Evolutionary conservation across 139 green algal genomes (phyloP), one percentile per base, ranked within the genome.

Genomic region (Tetraselmis chui): DNA sequence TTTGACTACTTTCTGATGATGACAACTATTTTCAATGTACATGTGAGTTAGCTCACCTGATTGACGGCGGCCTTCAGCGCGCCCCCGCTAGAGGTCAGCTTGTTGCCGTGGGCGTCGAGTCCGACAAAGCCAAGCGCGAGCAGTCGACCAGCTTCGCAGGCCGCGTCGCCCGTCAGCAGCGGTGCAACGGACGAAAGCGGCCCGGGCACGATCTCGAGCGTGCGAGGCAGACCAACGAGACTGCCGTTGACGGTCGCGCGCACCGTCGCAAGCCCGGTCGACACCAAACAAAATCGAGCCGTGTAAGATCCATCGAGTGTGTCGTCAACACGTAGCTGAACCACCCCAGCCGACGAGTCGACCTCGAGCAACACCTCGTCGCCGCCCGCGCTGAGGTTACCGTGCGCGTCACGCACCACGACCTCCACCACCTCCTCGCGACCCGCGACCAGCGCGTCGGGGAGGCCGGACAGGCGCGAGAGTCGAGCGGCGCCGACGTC

Each of bases 241-340:
- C 82, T 31, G 29, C 80, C 79, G 79, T 84, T 86, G n/a, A 86
- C 76, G n/a, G 23, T 31, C 5, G 79, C 83, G 26, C 2, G 28
- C 24, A 86, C 22, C 30, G 32, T 84, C 1, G 31, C n/a, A 30
- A 86, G 74, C 30, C 83, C 83, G 25, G 80, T 80, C 22, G 28
- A 29, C 23, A 29, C 58, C 30, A 31, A 29, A 27, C 76, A 29
- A 25, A 86, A 22, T n/a, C 30, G 25, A 25, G 83, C 83, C 22
- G 1, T 30, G 30, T 86, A 82, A 0, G 26, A 31, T 30, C 83
- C 83, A 18, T 75, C 59, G 1, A 76, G 23, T 1, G 59, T 5
- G 58, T 82, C 76, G 30, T 32, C 22, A 18, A 82, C 79, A 18
- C 58, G 59, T 24, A 82, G 58, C 23, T 1, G n/a, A 11, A 29